Base-by-base conservation (phyloP, 2,329 filamentous ascomycete genomes). In the Aspergillus flavus region DNA sequence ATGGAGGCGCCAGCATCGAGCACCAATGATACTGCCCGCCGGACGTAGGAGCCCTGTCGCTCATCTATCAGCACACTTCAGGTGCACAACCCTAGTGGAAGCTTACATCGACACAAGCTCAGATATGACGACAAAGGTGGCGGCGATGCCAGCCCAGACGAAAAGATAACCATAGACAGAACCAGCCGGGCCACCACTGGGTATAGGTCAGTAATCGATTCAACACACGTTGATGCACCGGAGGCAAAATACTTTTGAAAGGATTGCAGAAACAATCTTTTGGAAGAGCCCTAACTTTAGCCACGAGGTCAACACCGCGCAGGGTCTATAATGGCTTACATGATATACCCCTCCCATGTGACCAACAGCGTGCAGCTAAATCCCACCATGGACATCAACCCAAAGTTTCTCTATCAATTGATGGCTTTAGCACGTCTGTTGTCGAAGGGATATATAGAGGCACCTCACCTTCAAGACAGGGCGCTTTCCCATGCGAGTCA, bases 401-500 rank as follows among this genome's bases (percentile, higher is more conserved):
- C 73, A 57, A 79, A 80, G 59, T 79, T 79, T 55, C 78, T 73
- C 77, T 80, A 62, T 7, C 9, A 2, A n/a, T 11, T 2, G 48
- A 11, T 10, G 19, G 1, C 9, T 1, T 52, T 52, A 52, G 16
- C 11, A 32, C 28, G 7, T n/a, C 0, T 7, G 7, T 16, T 6
- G 0, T 14, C 3, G 48, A n/a, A 21, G 14, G 9, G 7, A 2
- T 26, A 10, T 9, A 1, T 10, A 23, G 11, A 23, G 21, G 2
- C 6, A 4, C 45, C 59, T 41, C 62, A 73, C 81, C 64, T 80
- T 78, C 63, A 85, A 75, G 50, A 84, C 81, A 61, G 84, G 82
- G 21, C 76, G 74, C 72, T 84, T 85, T 45, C 83, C 83, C 78
- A 85, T 77, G n/a, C 83, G 79, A 34, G 76, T 74, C 80, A 85